Percentiles rank a stretch among this genome's conserved stretches.
phyloP scores from a whole-genome alignment of 495 filamentous ascomycete genomes.

The Evernia prunastri region DNA sequence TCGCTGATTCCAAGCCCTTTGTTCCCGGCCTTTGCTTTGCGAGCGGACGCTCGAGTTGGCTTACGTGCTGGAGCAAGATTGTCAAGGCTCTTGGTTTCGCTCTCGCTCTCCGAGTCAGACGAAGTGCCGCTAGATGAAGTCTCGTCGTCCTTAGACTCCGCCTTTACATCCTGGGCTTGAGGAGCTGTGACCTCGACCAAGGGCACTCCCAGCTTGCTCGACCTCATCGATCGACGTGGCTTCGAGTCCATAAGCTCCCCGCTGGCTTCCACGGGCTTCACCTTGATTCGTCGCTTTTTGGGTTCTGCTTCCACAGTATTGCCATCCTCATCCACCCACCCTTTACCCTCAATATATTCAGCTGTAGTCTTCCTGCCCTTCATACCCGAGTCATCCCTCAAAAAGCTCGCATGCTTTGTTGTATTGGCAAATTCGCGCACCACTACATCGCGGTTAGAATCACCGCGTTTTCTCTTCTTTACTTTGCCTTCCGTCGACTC shows the following conservation, averaged over 20 bases:
- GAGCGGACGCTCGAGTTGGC: background rate
- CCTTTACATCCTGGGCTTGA: background rate
- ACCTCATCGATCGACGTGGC: constrained; percentile 4
- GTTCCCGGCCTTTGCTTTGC: background rate
- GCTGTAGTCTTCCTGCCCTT: constrained; percentile 37
- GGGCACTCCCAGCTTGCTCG: constrained; percentile 14
- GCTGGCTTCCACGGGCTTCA: constrained; percentile 20
- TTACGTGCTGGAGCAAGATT: background rate
- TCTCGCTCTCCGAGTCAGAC: constrained; percentile 14
- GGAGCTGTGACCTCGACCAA: constrained; percentile 11
- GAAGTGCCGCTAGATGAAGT: constrained; percentile 25
- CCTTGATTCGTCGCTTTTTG: constrained; percentile 20
- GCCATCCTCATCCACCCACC: constrained; percentile 80
- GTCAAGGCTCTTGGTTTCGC: constrained; percentile 14
- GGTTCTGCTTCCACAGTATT: constrained; percentile 58
- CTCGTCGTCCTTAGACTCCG: constrained; percentile 18
- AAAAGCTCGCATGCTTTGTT: constrained; percentile 68
- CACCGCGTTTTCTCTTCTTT: constrained; percentile 49
- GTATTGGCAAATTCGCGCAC: constrained; percentile 80
- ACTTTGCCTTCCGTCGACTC: constrained; percentile 38
- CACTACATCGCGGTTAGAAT: constrained; percentile 45
- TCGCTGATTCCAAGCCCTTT: background rate
- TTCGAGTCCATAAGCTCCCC: background rate
- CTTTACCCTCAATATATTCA: constrained; percentile 69
- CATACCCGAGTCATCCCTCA: constrained; percentile 44